These are phyloP conservation scores for Helianthus annuus DNA, from an alignment of 129 eudicot species.

Conservation along the genomic window DNA sequence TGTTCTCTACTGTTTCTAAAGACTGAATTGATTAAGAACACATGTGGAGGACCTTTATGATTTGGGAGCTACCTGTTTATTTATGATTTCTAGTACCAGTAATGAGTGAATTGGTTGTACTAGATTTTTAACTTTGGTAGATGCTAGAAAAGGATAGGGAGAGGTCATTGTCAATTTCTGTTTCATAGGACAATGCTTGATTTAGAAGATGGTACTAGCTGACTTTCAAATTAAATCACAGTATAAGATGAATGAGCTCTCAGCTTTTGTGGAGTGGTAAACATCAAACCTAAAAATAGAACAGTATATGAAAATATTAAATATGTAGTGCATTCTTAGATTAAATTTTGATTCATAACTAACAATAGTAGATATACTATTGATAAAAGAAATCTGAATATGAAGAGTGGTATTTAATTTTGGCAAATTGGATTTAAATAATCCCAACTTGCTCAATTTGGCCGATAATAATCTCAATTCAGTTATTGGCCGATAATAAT, in stretches of 20 bases:
- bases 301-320: too few species aligned
- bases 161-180: slow-evolving; percentile 11
- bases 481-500: too few species aligned
- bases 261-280: too few species aligned
- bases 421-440: too few species aligned
- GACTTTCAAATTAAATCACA: not conserved
- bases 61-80: slow-evolving; percentile 13
- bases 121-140: slow-evolving; percentile 24
- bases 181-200: slow-evolving; percentile 19
- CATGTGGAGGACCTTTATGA: slow-evolving; percentile 10
- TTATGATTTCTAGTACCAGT: slow-evolving; percentile 14
- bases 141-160: slow-evolving; percentile 30
- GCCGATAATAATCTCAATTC: too few species aligned
- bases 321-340: not conserved
- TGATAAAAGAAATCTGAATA: too few species aligned
- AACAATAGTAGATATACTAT: too few species aligned
- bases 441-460: too few species aligned
- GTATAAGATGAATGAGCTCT: not conserved
- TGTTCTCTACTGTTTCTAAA: not conserved
- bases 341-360: too few species aligned
- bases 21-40: slow-evolving; percentile 6
- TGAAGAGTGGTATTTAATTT: not conserved
- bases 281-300: not conserved
- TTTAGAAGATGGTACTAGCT: slow-evolving; percentile 10
- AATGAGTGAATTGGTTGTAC: slow-evolving; percentile 22